Conservation (phyloP, 345 rosid species). For the Mallotus nudiflorus region DNA sequence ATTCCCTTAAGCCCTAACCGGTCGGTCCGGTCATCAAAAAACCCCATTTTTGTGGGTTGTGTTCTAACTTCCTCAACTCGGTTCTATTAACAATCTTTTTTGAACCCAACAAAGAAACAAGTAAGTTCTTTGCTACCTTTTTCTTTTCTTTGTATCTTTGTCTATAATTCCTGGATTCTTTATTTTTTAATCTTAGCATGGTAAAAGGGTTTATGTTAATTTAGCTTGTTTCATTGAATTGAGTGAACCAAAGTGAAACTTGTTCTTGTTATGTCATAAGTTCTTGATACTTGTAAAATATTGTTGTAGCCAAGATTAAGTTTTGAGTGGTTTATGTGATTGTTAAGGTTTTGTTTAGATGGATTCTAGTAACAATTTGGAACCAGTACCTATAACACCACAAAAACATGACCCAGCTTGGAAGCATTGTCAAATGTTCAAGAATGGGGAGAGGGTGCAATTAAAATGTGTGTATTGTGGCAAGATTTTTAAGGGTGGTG, state of each 20-base stretch:
- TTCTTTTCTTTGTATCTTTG: not conserved
- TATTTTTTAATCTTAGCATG: not conserved
- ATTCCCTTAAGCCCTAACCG: constrained; percentile 39
- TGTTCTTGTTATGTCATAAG: not conserved
- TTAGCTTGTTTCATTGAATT: not conserved
- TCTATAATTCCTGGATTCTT: not conserved
- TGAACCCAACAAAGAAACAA: constrained; percentile 2
- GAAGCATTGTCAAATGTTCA: constrained; percentile 84
- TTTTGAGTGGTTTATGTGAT: constrained; percentile 1
- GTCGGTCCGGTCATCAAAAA: constrained; percentile 39
- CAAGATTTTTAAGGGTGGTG: constrained; percentile 90
- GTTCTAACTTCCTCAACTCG: constrained; percentile 30
- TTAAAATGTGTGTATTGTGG: constrained; percentile 76
- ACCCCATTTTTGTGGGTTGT: no score
- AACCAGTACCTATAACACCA: constrained; percentile 60
- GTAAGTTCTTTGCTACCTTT: constrained; percentile 7
- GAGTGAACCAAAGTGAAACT: not conserved
- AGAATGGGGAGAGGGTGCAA: constrained; percentile 70
- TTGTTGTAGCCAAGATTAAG: not conserved
- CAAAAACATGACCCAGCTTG: constrained; percentile 96
- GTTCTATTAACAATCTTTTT: constrained; percentile 19
- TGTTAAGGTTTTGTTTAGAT: constrained; percentile 21
- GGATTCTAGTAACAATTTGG: constrained; percentile 44
- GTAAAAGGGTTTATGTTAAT: constrained; percentile 4
- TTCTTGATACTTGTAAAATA: not conserved